A percentile compares a stretch with the other conserved stretches of the same genome.
phyloP scores from a whole-genome alignment of 768 basidiomycete species.

The Sarcomyxa edulis region DNA sequence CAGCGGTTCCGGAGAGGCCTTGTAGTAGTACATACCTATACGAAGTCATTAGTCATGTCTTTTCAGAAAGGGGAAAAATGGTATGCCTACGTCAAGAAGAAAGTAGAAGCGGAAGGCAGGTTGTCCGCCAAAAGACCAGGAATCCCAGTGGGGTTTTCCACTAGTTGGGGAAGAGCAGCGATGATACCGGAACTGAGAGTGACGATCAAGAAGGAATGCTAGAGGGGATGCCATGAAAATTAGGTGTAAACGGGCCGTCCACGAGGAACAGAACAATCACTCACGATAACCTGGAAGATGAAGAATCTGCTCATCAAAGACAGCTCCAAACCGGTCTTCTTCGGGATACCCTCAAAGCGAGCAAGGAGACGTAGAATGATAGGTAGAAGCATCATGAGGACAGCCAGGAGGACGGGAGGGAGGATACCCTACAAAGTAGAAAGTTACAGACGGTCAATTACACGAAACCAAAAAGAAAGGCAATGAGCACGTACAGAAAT shows the following conservation, averaged over 20 bases:
- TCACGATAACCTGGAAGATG: slow-evolving; percentile 85
- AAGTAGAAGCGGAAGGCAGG: slow-evolving; percentile 79
- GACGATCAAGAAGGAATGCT: slow-evolving; percentile 94
- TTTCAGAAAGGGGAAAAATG: background rate
- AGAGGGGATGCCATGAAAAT: slow-evolving; percentile 9
- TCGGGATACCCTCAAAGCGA: slow-evolving; percentile 87
- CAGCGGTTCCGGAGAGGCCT: slow-evolving; percentile 73
- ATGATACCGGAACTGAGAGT: slow-evolving; percentile 83
- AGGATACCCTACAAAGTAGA: slow-evolving; percentile 59
- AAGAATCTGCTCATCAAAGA: slow-evolving; percentile 92
- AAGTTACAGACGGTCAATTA: background rate
- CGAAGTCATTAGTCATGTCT: background rate
- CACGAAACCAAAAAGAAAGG: background rate
- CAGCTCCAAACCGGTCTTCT: slow-evolving; percentile 76
- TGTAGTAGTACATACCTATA: slow-evolving; percentile 71
- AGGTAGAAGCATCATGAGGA: slow-evolving; percentile 85
- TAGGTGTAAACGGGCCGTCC: background rate
- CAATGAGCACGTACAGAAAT: slow-evolving; percentile 36
- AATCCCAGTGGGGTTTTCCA: slow-evolving; percentile 62
- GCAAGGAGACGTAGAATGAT: slow-evolving; percentile 78
- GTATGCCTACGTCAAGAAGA: slow-evolving; percentile 79
- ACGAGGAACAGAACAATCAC: slow-evolving; percentile 22
- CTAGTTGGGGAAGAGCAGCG: slow-evolving; percentile 56
- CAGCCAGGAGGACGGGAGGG: slow-evolving; percentile 80
- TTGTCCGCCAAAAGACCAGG: slow-evolving; percentile 71